Percentiles rank a stretch among this genome's conserved stretches.
Evolutionary conservation across 352 stramenopile species (phyloP).

Genomic region (Peronospora tabacina): DNA sequence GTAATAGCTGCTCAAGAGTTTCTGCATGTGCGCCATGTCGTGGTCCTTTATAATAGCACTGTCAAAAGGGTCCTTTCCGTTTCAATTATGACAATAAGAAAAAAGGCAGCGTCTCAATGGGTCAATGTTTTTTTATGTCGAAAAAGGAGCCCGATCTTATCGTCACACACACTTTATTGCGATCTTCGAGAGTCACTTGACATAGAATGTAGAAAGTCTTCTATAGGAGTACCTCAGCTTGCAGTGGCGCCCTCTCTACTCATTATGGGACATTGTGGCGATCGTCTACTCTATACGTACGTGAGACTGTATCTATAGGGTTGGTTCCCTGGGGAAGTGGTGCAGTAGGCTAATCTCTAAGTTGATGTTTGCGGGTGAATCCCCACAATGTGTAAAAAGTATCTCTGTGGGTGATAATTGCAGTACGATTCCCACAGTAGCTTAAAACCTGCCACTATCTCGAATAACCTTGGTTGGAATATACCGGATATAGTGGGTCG

Average conservation of each 20-base stretch:
- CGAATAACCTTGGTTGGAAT: too few relatives aligned
- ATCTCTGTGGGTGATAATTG: too few relatives aligned
- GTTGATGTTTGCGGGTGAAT: too few relatives aligned
- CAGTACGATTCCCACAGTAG: too few relatives aligned
- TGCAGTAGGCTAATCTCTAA: too few relatives aligned
- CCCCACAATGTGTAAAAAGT: too few relatives aligned
- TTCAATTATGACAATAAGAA: neutral
- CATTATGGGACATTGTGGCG: slow-evolving; percentile 71
- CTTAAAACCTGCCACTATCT: too few relatives aligned
- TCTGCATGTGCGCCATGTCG: slow-evolving; percentile 80
- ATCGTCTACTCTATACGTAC: slow-evolving; percentile 83
- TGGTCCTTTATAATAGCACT: slow-evolving; percentile 33
- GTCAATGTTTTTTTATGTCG: neutral
- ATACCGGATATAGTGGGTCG: too few relatives aligned
- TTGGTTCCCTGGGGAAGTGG: too few relatives aligned
- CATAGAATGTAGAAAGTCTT: slow-evolving; percentile 63
- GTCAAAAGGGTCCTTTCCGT: neutral
- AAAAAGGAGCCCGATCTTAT: neutral
- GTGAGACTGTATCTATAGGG: too few relatives aligned
- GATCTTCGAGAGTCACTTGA: too few relatives aligned
- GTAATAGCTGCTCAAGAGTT: slow-evolving; percentile 86
- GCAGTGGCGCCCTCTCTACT: slow-evolving; percentile 66
- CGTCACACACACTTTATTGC: neutral
- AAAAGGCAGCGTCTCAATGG: neutral
- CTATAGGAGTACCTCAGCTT: slow-evolving; percentile 83